Evolutionary conservation across 768 basidiomycete genomes (phyloP).

Genomic region (Crepidotus variabilis): DNA sequence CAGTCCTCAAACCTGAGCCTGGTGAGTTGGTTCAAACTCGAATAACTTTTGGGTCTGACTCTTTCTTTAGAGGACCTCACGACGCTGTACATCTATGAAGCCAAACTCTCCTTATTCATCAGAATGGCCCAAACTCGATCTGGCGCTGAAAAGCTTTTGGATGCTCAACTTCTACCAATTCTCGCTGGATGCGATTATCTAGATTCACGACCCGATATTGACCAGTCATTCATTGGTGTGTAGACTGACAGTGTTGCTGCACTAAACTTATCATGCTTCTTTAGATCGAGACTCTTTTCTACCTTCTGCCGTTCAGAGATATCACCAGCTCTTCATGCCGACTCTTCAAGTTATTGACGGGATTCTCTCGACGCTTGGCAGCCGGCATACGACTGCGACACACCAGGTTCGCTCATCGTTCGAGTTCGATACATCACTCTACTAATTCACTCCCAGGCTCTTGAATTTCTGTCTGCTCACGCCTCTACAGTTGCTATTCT

Average conservation of each 20-base stretch:
- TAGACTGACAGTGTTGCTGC: not conserved
- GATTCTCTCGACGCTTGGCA: conserved; percentile 73
- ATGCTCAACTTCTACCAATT: conserved; percentile 68
- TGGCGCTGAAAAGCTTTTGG: conserved; percentile 83
- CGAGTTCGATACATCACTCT: not conserved
- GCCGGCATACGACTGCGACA: conserved; percentile 59
- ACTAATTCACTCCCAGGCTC: conserved; percentile 40
- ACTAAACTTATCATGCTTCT: not conserved
- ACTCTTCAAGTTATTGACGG: conserved; percentile 78
- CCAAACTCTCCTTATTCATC: conserved; percentile 87
- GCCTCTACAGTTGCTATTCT: conserved; percentile 80
- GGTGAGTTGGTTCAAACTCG: conserved; percentile 43
- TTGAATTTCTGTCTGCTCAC: conserved; percentile 80
- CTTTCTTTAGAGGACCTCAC: conserved; percentile 73
- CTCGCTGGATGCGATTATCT: conserved; percentile 86
- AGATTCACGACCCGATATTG: conserved; percentile 78
- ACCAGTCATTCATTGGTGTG: conserved; percentile 79
- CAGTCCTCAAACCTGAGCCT: conserved; percentile 84
- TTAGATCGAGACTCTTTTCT: conserved; percentile 84
- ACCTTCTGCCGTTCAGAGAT: conserved; percentile 81
- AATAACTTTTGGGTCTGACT: not conserved
- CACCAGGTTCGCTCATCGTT: conserved; percentile 51
- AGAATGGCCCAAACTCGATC: conserved; percentile 77
- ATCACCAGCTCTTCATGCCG: conserved; percentile 88
- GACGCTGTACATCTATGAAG: conserved; percentile 89